Conservation (phyloP, 169 alveolate species). For the Pseudocohnilembus persalinus region DNA sequence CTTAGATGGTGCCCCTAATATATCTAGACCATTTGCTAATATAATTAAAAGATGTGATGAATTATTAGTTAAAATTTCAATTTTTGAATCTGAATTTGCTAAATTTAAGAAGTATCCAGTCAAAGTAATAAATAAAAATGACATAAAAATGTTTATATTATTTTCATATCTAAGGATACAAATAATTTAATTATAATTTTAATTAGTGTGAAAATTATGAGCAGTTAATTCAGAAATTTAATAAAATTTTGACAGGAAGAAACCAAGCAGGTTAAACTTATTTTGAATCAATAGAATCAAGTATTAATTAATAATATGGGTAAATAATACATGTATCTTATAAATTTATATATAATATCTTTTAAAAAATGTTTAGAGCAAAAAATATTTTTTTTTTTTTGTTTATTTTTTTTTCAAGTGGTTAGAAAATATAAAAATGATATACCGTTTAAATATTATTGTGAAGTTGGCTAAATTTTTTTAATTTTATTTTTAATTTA, state of each 20-base stretch:
- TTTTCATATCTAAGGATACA: too few relatives aligned
- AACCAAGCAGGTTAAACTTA: slow-evolving; percentile 54
- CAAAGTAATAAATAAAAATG: neutral
- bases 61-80: slow-evolving; percentile 45
- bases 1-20: slow-evolving; percentile 50
- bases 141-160: too few relatives aligned
- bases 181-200: neutral
- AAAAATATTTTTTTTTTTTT: too few relatives aligned
- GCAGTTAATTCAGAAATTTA: slow-evolving; percentile 7
- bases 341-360: too few relatives aligned
- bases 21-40: slow-evolving; percentile 60
- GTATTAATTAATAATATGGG: slow-evolving; percentile 45
- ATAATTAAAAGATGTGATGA: slow-evolving; percentile 69
- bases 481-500: too few relatives aligned
- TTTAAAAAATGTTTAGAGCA: too few relatives aligned
- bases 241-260: slow-evolving; percentile 29
- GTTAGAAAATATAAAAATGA: too few relatives aligned
- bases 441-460: too few relatives aligned
- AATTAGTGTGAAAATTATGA: slow-evolving; percentile 25
- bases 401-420: too few relatives aligned
- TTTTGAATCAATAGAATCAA: slow-evolving; percentile 69
- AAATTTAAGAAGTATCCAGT: slow-evolving; percentile 31
- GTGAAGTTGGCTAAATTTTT: too few relatives aligned
- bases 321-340: too few relatives aligned
- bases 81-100: slow-evolving; percentile 52